These are phyloP conservation scores for Pseudognaphalium luteoalbum DNA, from an alignment of 129 eudicot genomes.

Conservation along the genomic window DNA sequence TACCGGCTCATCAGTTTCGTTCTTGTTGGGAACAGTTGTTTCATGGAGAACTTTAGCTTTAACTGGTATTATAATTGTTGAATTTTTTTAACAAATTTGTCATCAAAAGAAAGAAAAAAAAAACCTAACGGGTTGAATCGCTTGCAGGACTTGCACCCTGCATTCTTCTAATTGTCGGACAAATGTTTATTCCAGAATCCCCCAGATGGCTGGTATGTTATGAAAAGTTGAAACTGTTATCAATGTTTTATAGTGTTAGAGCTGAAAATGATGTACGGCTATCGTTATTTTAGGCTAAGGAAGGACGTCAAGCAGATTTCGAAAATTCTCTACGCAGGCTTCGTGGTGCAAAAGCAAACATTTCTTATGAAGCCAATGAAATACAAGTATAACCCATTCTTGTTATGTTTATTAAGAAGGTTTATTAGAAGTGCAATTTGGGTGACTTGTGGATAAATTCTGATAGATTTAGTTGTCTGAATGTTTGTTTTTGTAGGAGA, in stretches of 20 bases:
- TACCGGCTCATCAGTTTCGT: conserved; percentile 58
- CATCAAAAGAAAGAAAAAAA: background rate
- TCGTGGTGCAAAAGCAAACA: conserved; percentile 70
- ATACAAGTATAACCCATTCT: conserved; percentile 41
- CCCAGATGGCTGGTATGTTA: conserved; percentile 93
- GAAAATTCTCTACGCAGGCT: conserved; percentile 55
- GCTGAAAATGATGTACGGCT: background rate
- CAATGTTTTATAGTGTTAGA: background rate
- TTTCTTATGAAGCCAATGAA: conserved; percentile 63
- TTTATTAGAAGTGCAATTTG: background rate
- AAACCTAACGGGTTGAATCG: background rate
- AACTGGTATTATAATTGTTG: conserved; percentile 37
- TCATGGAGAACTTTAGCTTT: conserved; percentile 76
- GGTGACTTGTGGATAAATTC: background rate
- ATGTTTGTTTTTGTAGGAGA: conserved; percentile 41
- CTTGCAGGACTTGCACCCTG: conserved; percentile 67
- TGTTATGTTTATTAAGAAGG: background rate
- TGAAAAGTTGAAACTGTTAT: background rate
- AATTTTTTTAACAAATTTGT: background rate
- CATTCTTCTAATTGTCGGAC: conserved; percentile 49
- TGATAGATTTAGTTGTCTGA: background rate
- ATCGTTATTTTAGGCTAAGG: conserved; percentile 54
- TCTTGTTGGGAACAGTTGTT: conserved; percentile 60
- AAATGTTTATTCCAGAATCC: conserved; percentile 82
- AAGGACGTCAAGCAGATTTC: conserved; percentile 55